Conservation (phyloP, 2,329 filamentous ascomycete species). For the Xylariales sp. region DNA sequence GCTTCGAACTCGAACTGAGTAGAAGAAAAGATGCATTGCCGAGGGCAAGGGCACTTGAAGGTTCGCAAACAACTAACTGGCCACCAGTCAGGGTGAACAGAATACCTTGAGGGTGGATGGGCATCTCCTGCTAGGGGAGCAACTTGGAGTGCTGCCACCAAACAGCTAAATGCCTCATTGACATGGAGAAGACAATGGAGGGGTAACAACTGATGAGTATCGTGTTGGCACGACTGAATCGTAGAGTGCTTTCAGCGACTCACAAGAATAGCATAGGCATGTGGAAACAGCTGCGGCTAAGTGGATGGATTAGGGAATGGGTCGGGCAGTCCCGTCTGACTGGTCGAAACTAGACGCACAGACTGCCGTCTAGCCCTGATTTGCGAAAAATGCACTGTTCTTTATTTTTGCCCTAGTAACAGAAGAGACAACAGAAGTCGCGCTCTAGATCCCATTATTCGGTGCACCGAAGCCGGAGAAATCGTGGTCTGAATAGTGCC, state of each 20-base stretch:
- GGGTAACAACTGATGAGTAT: neutral
- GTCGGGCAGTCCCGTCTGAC: constrained; percentile 6
- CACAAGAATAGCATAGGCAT: neutral
- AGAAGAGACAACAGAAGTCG: neutral
- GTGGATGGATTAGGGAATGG: constrained; percentile 1
- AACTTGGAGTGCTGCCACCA: too few relatives aligned
- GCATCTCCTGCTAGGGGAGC: too few relatives aligned
- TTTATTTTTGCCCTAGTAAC: neutral
- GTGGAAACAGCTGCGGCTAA: neutral
- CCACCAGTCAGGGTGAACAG: too few relatives aligned
- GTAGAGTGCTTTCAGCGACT: neutral
- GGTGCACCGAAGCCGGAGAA: constrained; percentile 5
- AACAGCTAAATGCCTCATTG: constrained; percentile 1
- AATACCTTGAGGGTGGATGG: too few relatives aligned
- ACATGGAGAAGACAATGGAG: neutral
- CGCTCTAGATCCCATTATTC: neutral
- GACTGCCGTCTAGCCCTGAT: constrained; percentile 18
- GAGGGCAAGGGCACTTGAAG: too few relatives aligned
- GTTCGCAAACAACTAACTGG: too few relatives aligned
- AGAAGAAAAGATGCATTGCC: too few relatives aligned
- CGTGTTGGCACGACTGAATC: neutral
- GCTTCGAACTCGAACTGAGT: too few relatives aligned
- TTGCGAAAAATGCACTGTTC: neutral
- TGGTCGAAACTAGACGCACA: constrained; percentile 15
- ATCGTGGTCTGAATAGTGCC: neutral